Conservation (phyloP, 768 basidiomycete genomes). For the Suillus luteus region DNA sequence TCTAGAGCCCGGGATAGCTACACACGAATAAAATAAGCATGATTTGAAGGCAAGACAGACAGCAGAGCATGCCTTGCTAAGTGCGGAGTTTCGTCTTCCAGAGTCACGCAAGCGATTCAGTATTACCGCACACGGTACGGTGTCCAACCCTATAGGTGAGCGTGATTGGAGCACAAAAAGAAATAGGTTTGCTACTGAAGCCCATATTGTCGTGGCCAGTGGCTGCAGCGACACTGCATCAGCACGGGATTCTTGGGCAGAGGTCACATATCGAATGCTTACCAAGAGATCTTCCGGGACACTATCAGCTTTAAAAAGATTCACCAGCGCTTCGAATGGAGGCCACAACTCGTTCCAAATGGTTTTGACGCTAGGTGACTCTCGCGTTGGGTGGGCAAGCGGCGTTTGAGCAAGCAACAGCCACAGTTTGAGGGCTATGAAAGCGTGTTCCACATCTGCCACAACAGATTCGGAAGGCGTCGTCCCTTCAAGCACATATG, state of each 20-base stretch:
- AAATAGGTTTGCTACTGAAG: constrained; percentile 67
- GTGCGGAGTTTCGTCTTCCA: constrained; percentile 48
- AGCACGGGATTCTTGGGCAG: neutral
- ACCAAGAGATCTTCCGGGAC: constrained; percentile 38
- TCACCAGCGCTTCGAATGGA: constrained; percentile 57
- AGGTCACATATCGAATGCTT: neutral
- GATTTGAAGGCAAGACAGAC: neutral
- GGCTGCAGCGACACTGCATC: constrained; percentile 42
- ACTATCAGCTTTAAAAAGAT: constrained; percentile 50
- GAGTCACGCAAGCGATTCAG: constrained; percentile 53
- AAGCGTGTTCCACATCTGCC: constrained; percentile 67
- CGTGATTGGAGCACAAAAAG: constrained; percentile 60
- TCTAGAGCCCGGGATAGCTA: constrained; percentile 59
- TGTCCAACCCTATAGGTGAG: constrained; percentile 54
- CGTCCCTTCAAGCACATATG: constrained; percentile 40
- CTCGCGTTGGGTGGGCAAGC: neutral
- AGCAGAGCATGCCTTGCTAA: constrained; percentile 47
- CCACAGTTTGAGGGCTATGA: constrained; percentile 72
- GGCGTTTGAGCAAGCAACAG: constrained; percentile 52
- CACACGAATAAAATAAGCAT: neutral
- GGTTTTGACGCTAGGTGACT: constrained; percentile 28
- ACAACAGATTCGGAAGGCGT: constrained; percentile 45
- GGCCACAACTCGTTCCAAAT: constrained; percentile 84
- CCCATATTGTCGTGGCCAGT: constrained; percentile 52
- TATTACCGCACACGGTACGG: constrained; percentile 49